Percentiles rank a stretch among this genome's conserved stretches.
Evolutionary conservation across 306 rosid species (phyloP).

Genomic region (Parietaria judaica): DNA sequence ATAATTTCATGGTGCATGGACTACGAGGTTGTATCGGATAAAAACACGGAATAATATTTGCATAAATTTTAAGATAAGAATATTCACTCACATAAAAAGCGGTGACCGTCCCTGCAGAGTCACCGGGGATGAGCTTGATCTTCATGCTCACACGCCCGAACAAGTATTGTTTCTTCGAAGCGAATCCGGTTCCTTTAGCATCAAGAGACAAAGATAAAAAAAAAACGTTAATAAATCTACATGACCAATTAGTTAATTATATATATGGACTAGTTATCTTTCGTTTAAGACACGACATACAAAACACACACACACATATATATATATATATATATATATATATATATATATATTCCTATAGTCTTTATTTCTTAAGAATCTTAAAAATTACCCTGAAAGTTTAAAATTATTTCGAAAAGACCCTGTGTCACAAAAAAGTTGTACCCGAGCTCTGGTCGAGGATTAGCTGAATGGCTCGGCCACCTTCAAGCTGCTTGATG

Average conservation of each 20-base stretch:
- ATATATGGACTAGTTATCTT: too few relatives aligned
- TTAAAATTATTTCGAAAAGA: neutral
- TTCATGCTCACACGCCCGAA: slow-evolving; percentile 95
- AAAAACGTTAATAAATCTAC: too few relatives aligned
- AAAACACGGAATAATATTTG: neutral
- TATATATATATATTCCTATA: neutral
- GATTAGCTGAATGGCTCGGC: slow-evolving; percentile 67
- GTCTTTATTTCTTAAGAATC: too few relatives aligned
- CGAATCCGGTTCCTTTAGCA: slow-evolving; percentile 74
- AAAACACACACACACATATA: too few relatives aligned
- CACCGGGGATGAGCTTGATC: slow-evolving; percentile 85
- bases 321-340: neutral
- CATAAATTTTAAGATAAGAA: neutral
- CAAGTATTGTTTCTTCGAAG: slow-evolving; percentile 61
- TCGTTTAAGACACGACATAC: neutral
- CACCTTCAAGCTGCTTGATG: slow-evolving; percentile 67
- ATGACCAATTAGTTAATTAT: too few relatives aligned
- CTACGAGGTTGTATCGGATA: too few relatives aligned
- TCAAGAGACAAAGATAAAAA: too few relatives aligned
- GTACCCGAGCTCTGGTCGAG: slow-evolving; percentile 90
- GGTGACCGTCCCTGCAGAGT: slow-evolving; percentile 94
- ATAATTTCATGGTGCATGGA: too few relatives aligned
- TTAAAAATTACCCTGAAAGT: too few relatives aligned
- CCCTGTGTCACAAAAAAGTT: slow-evolving; percentile 3
- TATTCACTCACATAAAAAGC: slow-evolving; percentile 61